Percentiles rank a stretch among this genome's conserved stretches.
Evolutionary conservation across 768 basidiomycete genomes (phyloP).

Genomic region (Mycena olivaceomarginata): DNA sequence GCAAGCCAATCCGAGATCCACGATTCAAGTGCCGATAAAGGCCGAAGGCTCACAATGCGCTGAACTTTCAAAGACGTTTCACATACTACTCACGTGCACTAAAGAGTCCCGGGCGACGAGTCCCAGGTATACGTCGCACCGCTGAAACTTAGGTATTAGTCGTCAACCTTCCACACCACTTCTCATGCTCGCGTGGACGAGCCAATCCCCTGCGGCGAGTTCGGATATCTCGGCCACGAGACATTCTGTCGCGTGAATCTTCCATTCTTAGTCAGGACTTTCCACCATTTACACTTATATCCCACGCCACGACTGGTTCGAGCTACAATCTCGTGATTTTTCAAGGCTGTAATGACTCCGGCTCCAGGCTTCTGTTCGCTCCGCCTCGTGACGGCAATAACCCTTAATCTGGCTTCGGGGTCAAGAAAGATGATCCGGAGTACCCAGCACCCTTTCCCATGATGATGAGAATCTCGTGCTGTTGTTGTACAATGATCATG

Average conservation of each 20-base stretch:
- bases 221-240: slow-evolving; percentile 4
- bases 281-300: slow-evolving; percentile 6
- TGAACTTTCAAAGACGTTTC: slow-evolving; percentile 1
- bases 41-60: not conserved
- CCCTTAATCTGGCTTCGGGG: not conserved
- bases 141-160: slow-evolving; percentile 5
- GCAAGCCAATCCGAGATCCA: not conserved
- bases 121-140: not conserved
- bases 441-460: no score
- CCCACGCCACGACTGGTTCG: slow-evolving; percentile 4
- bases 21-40: not conserved
- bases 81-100: slow-evolving; percentile 4
- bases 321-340: slow-evolving; percentile 1
- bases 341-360: slow-evolving; percentile 3
- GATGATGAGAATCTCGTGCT: no score
- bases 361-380: not conserved
- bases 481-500: not conserved
- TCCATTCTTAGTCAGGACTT: slow-evolving; percentile 9
- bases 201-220: not conserved
- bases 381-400: not conserved
- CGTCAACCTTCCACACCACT: slow-evolving; percentile 2
- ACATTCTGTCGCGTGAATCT: slow-evolving; percentile 1
- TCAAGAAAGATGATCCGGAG: not conserved
- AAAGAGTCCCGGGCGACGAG: slow-evolving; percentile 4
- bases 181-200: slow-evolving; percentile 12